A percentile compares a stretch with the other conserved stretches of the same genome.
Conservation (phyloP, 345 rosid genomes). For the Sisymbrium altissimum region DNA sequence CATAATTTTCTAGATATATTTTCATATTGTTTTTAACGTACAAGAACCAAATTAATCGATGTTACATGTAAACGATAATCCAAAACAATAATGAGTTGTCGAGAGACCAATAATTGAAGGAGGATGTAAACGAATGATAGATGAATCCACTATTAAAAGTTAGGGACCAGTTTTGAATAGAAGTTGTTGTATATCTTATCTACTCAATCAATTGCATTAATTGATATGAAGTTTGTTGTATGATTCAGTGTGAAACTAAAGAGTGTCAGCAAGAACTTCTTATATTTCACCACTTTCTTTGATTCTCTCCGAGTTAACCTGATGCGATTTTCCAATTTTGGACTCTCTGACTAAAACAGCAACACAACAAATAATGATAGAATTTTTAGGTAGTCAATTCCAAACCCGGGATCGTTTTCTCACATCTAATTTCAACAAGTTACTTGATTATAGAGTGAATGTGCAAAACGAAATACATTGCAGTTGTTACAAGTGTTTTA, state of each 20-base stretch:
- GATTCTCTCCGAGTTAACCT: neutral
- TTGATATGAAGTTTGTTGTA: neutral
- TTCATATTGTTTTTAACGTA: neutral
- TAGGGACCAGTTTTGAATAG: slow-evolving; percentile 28
- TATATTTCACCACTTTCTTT: slow-evolving; percentile 12
- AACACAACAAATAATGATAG: neutral
- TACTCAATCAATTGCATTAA: slow-evolving; percentile 24
- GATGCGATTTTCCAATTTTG: neutral
- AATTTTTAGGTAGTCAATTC: neutral
- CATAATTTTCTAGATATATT: neutral
- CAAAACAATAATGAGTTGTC: neutral
- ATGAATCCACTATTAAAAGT: slow-evolving; percentile 23
- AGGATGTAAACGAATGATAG: slow-evolving; percentile 16
- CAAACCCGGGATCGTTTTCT: neutral
- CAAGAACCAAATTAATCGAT: neutral
- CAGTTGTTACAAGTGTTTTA: neutral
- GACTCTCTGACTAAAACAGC: neutral
- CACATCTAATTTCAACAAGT: neutral
- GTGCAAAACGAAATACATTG: slow-evolving; percentile 1
- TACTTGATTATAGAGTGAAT: slow-evolving; percentile 6
- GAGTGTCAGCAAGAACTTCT: slow-evolving; percentile 23
- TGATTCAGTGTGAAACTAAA: slow-evolving; percentile 21
- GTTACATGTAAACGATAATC: neutral
- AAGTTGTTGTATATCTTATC: slow-evolving; percentile 25
- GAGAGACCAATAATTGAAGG: slow-evolving; percentile 18